Evolutionary conservation across 2,329 filamentous ascomycete species (phyloP), one percentile per base, ranked within the genome.

Genomic region (Ophiosphaerella narmari): DNA sequence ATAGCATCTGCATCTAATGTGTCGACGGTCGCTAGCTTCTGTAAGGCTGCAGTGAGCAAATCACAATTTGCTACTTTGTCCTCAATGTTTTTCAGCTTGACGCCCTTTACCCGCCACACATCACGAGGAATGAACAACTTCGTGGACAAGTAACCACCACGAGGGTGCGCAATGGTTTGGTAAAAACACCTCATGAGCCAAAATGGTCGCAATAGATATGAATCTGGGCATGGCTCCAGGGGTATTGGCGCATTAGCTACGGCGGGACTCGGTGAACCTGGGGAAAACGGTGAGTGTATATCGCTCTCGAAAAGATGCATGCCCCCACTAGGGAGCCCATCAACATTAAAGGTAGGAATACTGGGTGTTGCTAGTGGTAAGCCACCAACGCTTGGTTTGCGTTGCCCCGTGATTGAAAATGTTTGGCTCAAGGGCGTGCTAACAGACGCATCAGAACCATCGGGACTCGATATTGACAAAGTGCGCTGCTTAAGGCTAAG

Each of bases 111-210:
- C 48, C 86, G 84, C 94, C 94, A 99, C 3, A 94, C 90, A 67
- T 97, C 92, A 43, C 90, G 84, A 5, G 94, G 92, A 5, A 99
- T 83, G 68, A 99, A 99, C 0, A 99, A 82, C 63, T 91, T 92
- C 18, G 87, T 93, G 45, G 92, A 96, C 16, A 99, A 70, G 68
- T 97, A 99, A 13, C 92, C 94, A 33, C 94, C 94, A 21, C 91
- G 86, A 2, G 93, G 91, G 66, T 99, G 93, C 14, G 87, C 88
- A 38, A 99, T 85, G 0, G 92, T 96, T 71, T 97, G 91, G 68
- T 94, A 96, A 23, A 99, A 81, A 54, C 89, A 92, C 46, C 94
- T 86, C 90, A 99, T 96, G 38, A 99, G 80, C 94, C 94, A 99
- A 73, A 97, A 99, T 2, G 94, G 95, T 16, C 94, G 86, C n/a